Conservation (phyloP, 805 yeast species). For the Ogataea populi-albae region DNA sequence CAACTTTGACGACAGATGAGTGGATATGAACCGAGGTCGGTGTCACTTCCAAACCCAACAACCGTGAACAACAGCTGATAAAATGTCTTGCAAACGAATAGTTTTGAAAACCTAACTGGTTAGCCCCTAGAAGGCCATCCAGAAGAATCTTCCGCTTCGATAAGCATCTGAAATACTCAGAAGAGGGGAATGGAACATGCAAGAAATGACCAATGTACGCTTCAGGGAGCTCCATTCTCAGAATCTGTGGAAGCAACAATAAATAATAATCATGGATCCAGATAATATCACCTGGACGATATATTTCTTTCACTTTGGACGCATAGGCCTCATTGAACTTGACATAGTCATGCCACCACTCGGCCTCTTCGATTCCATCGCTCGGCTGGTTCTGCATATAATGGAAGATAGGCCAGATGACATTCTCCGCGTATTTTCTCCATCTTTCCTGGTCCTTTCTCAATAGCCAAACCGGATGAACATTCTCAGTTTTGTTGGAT, state of each 20-base stretch:
- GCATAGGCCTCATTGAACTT: slow-evolving; percentile 89
- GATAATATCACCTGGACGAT: slow-evolving; percentile 84
- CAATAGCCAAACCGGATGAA: slow-evolving; percentile 88
- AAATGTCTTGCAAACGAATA: slow-evolving; percentile 87
- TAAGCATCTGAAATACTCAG: slow-evolving; percentile 88
- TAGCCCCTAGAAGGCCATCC: slow-evolving; percentile 90
- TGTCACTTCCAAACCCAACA: slow-evolving; percentile 76
- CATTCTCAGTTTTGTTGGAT: slow-evolving; percentile 45
- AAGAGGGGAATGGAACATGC: slow-evolving; percentile 93
- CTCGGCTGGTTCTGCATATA: slow-evolving; percentile 78
- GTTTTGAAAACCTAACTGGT: slow-evolving; percentile 82
- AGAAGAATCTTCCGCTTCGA: slow-evolving; percentile 78
- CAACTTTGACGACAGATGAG: slow-evolving; percentile 73
- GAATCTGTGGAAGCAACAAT: slow-evolving; percentile 74
- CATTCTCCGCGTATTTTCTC: slow-evolving; percentile 87
- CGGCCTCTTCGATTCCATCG: slow-evolving; percentile 65
- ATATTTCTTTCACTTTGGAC: slow-evolving; percentile 66
- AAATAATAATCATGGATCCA: slow-evolving; percentile 93
- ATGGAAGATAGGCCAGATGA: slow-evolving; percentile 93
- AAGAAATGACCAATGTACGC: slow-evolving; percentile 75
- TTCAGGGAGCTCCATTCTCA: slow-evolving; percentile 72
- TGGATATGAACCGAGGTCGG: slow-evolving; percentile 60
- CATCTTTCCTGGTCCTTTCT: slow-evolving; percentile 77
- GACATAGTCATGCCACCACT: slow-evolving; percentile 85
- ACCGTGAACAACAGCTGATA: slow-evolving; percentile 82